Evolutionary conservation across 192 early-diverging fungal species (phyloP).

Genomic region (Funneliformis geosporum): DNA sequence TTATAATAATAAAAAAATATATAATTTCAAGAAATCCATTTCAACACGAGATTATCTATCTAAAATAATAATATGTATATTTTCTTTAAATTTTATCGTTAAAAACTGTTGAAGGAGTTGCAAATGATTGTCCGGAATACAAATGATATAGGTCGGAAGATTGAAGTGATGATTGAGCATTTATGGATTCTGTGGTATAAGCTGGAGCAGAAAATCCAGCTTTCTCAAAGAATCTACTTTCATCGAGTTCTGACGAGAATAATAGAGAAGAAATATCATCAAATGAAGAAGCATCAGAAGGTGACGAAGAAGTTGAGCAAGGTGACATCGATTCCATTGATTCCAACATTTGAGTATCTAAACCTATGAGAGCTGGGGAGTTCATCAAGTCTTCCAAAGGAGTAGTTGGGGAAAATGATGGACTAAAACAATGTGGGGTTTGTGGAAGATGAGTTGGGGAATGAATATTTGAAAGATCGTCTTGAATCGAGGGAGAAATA

Average conservation of each 20-base stretch:
- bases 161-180: not conserved
- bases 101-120: not conserved
- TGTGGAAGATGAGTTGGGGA: too few relatives aligned
- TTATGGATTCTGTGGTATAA: not conserved
- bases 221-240: not conserved
- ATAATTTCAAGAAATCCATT: too few relatives aligned
- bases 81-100: too few relatives aligned
- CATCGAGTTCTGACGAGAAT: not conserved
- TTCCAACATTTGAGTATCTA: not conserved
- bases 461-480: not conserved
- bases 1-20: too few relatives aligned
- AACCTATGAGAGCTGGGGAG: not conserved
- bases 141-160: not conserved
- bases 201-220: not conserved
- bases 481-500: not conserved
- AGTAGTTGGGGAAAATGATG: not conserved
- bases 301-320: not conserved
- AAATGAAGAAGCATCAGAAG: not conserved
- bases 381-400: not conserved
- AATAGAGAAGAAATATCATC: not conserved
- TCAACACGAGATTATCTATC: too few relatives aligned
- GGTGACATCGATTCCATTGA: not conserved
- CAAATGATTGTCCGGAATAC: not conserved
- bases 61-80: too few relatives aligned
- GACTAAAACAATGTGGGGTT: not conserved